Evolutionary conservation across 192 early-diverging fungal species (phyloP).

Genomic region (Coemansia aciculifera): DNA sequence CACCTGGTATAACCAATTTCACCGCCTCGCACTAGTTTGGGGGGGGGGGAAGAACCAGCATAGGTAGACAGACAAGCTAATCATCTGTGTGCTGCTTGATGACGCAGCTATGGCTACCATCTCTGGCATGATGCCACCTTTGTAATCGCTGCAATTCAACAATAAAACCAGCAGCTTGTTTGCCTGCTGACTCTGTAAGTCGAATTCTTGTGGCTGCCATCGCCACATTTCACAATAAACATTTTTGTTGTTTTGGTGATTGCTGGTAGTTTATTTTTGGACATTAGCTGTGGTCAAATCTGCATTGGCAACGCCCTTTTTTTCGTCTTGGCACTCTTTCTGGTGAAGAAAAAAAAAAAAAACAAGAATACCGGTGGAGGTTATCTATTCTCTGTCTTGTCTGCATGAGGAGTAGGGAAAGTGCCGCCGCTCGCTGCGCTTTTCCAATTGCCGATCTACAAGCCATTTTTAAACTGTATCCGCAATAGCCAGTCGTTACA

Average conservation of each 20-base stretch:
- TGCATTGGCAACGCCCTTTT: background rate
- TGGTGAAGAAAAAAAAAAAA: background rate
- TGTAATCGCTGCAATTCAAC: background rate
- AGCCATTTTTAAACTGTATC: background rate
- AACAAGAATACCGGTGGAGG: background rate
- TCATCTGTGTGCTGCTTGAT: slow-evolving; percentile 3
- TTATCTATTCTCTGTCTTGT: slow-evolving; percentile 7
- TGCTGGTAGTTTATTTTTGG: background rate
- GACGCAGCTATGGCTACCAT: background rate
- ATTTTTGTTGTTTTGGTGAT: background rate
- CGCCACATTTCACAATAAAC: background rate
- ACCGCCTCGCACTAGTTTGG: background rate
- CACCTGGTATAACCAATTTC: background rate
- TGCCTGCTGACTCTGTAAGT: background rate
- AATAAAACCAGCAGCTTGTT: background rate
- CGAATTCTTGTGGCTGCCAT: background rate
- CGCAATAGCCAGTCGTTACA: background rate
- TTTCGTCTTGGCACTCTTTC: background rate
- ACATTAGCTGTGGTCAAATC: background rate
- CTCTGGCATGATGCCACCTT: background rate
- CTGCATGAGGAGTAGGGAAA: background rate
- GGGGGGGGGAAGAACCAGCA: background rate
- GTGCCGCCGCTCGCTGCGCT: background rate
- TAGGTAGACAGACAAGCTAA: background rate
- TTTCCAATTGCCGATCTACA: slow-evolving; percentile 9